Conservation (phyloP, 1,139 yeast genomes). For the Kluyveromyces sp. region DNA sequence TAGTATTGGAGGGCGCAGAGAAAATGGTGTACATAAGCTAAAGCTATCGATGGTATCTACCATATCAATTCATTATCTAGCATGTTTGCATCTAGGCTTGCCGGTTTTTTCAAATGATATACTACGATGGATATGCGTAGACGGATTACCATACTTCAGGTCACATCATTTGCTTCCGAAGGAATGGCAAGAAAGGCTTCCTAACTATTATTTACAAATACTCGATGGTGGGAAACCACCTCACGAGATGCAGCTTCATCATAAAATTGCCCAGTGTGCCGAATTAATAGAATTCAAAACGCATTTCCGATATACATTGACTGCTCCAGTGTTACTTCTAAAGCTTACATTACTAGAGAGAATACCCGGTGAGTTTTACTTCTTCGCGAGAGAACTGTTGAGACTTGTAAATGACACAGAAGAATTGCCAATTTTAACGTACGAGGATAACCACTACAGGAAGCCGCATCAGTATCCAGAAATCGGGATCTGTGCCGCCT, state of each 20-base stretch:
- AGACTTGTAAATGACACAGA: slow-evolving; percentile 8
- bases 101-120: slow-evolving; percentile 25
- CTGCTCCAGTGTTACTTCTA: slow-evolving; percentile 12
- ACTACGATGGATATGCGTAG: slow-evolving; percentile 20
- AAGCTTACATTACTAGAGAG: slow-evolving; percentile 14
- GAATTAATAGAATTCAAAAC: slow-evolving; percentile 11
- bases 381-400: slow-evolving; percentile 14
- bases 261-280: slow-evolving; percentile 15
- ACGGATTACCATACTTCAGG: slow-evolving; percentile 22
- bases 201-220: slow-evolving; percentile 24
- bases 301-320: slow-evolving; percentile 10
- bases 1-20: background rate
- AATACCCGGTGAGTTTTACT: slow-evolving; percentile 24
- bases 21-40: slow-evolving; percentile 5
- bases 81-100: slow-evolving; percentile 20
- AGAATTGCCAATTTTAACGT: slow-evolving; percentile 11
- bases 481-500: slow-evolving; percentile 16
- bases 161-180: slow-evolving; percentile 20
- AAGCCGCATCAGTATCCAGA: slow-evolving; percentile 18
- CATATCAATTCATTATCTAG: slow-evolving; percentile 23
- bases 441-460: slow-evolving; percentile 9
- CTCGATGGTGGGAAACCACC: slow-evolving; percentile 26
- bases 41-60: slow-evolving; percentile 20
- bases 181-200: slow-evolving; percentile 22
- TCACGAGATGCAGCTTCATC: slow-evolving; percentile 16